Evolutionary conservation across 805 yeast genomes (phyloP).

Genomic region (Yarrowia bubula): DNA sequence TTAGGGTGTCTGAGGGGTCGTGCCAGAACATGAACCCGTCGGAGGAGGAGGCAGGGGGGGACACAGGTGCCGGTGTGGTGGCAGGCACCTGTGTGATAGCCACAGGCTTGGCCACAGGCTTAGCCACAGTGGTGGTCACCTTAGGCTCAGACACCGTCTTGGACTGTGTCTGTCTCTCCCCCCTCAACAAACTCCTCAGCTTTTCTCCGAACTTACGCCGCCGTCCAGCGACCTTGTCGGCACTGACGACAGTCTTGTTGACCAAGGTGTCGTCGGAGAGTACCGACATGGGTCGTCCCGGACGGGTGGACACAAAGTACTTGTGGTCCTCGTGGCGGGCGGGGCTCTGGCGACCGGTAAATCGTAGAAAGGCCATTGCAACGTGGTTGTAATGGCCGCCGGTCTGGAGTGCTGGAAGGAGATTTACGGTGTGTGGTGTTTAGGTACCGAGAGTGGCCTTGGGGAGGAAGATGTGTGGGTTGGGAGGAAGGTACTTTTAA

Average conservation of each 20-base stretch:
- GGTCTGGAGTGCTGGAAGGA: conserved; percentile 24
- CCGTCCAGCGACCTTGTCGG: conserved; percentile 26
- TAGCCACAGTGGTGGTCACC: too few species aligned
- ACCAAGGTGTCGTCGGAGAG: conserved; percentile 24
- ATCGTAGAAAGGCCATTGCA: conserved; percentile 22
- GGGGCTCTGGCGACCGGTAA: conserved; percentile 27
- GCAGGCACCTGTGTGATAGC: background rate
- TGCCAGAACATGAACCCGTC: conserved; percentile 27
- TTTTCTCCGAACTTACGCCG: conserved; percentile 27
- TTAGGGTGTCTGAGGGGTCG: conserved; percentile 24
- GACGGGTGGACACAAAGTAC: conserved; percentile 25
- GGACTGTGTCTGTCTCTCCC: conserved; percentile 18
- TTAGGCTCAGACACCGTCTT: background rate
- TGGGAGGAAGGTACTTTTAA: conserved; percentile 24
- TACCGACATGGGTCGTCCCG: conserved; percentile 17
- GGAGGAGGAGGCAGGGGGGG: conserved; percentile 8
- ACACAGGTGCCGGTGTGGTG: background rate
- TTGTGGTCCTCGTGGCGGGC: conserved; percentile 25
- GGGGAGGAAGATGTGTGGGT: background rate
- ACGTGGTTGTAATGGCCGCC: conserved; percentile 11
- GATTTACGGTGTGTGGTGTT: background rate
- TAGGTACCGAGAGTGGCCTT: conserved; percentile 6
- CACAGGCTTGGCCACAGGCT: too few species aligned
- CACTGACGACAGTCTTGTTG: conserved; percentile 16
- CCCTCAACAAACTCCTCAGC: conserved; percentile 26